Base-by-base conservation (phyloP, 306 rosid genomes). In the Acacia crassicarpa region DNA sequence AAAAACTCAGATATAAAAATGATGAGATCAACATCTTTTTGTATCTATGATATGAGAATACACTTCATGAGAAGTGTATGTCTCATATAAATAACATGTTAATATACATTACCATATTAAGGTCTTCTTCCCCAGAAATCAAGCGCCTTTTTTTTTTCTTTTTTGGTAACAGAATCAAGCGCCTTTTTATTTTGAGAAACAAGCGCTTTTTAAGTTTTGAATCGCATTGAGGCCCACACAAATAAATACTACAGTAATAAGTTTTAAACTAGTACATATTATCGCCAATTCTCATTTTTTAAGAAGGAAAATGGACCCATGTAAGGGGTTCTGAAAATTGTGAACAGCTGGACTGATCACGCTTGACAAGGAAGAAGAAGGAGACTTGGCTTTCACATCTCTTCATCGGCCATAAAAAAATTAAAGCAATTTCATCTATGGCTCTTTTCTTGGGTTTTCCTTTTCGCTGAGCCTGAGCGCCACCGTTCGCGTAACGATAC, bases 401-500 rank as follows among this genome's bases (percentile, higher is more conserved):
- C 32, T 82, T 49, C 67, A 40, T 54, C 62, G 15, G 25, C 45
- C 1, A 12, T 22, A 58, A 82, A 82, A 82, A 43, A 38, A 16
- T 13, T 33, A 1, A 32, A n/a, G 19, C 67, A 19, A 22, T 44
- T 27, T 30, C 40, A 16, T 20, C 13, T 25, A n/a, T 27, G 4
- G 16, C 65, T 22, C 46, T 38, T 9, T 45, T 70, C 22, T 70
- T 9, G 56, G 49, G 43, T 30, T 70, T 41, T 66, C 78, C 49
- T 35, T 8, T 62, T 62, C 67, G 23, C 78, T 77, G 59, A 80
- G 61, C 80, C 76, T 74, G 59, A 80, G 61, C 80, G 49, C 58
- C 81, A 72, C 72, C 87, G 83, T 77, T 88, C 78, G 68, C 79
- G 22, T 53, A 32, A 43, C 53, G 23, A 69, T 41, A 75, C 32